Conservation (phyloP, 805 yeast genomes). For the Candida lessepsii region DNA sequence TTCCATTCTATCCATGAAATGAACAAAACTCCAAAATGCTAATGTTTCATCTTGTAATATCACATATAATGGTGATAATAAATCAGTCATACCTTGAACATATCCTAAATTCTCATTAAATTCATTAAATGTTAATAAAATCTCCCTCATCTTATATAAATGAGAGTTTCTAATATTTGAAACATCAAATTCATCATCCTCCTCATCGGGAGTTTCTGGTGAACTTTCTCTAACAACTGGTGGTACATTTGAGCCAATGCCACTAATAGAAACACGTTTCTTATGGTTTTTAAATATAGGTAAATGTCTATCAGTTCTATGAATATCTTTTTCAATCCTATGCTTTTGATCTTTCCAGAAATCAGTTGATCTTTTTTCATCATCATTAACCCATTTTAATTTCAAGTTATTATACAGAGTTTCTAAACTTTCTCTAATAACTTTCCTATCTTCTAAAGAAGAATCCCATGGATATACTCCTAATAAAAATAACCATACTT, state of each 20-base stretch:
- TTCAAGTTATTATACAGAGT: constrained; percentile 65
- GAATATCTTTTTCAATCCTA: constrained; percentile 90
- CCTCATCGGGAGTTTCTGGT: constrained; percentile 36
- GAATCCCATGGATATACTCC: constrained; percentile 91
- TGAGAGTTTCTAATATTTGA: constrained; percentile 74
- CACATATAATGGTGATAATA: constrained; percentile 80
- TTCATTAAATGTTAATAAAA: constrained; percentile 83
- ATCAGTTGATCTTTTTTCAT: constrained; percentile 49
- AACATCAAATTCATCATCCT: constrained; percentile 53
- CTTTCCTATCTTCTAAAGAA: constrained; percentile 62
- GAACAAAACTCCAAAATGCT: constrained; percentile 85
- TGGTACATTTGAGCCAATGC: constrained; percentile 15
- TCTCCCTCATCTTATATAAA: constrained; percentile 66
- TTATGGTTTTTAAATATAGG: constrained; percentile 51
- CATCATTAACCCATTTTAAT: constrained; percentile 63
- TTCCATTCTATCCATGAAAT: constrained; percentile 93
- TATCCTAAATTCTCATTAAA: constrained; percentile 83
- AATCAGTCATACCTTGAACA: constrained; percentile 97
- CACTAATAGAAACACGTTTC: constrained; percentile 27
- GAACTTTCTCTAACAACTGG: constrained; percentile 24
- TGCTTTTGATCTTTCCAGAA: constrained; percentile 88
- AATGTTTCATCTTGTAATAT: constrained; percentile 65
- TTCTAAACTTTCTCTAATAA: constrained; percentile 53
- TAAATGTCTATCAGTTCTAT: constrained; percentile 82
- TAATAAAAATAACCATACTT: constrained; percentile 84